Percentiles rank a stretch among this genome's conserved stretches.
phyloP scores from a whole-genome alignment of 1,284 basidiomycete species.

The Cryptococcus jaspeensis region DNA sequence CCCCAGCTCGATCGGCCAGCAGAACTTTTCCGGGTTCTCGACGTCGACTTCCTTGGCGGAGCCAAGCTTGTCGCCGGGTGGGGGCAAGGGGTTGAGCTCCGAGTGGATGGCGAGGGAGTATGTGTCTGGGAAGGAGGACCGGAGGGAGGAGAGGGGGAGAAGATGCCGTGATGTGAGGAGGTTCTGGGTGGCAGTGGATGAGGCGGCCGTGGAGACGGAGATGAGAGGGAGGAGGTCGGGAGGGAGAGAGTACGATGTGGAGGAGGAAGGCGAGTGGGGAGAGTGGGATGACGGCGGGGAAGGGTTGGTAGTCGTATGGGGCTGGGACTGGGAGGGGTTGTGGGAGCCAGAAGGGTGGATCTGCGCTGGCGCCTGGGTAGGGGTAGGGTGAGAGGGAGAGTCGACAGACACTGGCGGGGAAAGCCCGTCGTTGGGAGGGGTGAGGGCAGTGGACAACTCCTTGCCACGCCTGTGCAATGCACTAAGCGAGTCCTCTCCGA shows the following conservation, averaged over 20 bases:
- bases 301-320: conserved; percentile 1
- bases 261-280: conserved; percentile 13
- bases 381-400: conserved; percentile 3
- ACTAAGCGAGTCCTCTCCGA: conserved; percentile 31
- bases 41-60: conserved; percentile 37
- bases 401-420: conserved; percentile 17
- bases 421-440: conserved; percentile 14
- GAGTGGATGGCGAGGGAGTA: conserved; percentile 38
- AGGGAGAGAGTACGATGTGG: conserved; percentile 19
- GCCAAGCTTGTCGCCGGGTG: conserved; percentile 37
- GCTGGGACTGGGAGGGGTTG: not conserved
- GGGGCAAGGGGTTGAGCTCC: conserved; percentile 35
- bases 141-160: conserved; percentile 31
- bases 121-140: conserved; percentile 34
- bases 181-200: conserved; percentile 19
- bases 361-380: not conserved
- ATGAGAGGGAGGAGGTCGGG: conserved; percentile 39
- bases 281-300: conserved; percentile 9
- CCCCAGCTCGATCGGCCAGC: conserved; percentile 49
- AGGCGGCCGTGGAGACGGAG: conserved; percentile 22
- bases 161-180: conserved; percentile 39
- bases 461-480: conserved; percentile 29
- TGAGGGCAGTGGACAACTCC: conserved; percentile 12
- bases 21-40: conserved; percentile 33
- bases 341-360: not conserved